Evolutionary conservation across 2,329 filamentous ascomycete genomes (phyloP).

Genomic region (Aspergillus pseudoglaucus): DNA sequence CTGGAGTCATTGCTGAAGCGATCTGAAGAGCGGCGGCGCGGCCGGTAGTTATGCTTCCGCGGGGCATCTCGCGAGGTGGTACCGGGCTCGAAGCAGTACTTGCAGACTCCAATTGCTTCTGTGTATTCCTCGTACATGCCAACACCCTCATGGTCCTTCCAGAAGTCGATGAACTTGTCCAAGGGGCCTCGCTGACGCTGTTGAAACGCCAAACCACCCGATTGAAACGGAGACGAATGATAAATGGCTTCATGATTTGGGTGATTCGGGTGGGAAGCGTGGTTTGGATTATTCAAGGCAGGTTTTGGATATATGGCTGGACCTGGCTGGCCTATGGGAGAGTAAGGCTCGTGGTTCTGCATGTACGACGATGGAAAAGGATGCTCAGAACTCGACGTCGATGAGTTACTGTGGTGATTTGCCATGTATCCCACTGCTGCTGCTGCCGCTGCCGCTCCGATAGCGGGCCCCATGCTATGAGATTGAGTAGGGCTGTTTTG

Average conservation of each 20-base stretch:
- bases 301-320: slow-evolving; percentile 8
- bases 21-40: slow-evolving; percentile 41
- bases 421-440: slow-evolving; percentile 38
- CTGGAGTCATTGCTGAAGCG: slow-evolving; percentile 38
- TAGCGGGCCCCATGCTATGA: slow-evolving; percentile 25
- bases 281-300: slow-evolving; percentile 15
- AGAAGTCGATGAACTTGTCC: slow-evolving; percentile 52
- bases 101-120: slow-evolving; percentile 60
- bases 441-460: slow-evolving; percentile 35
- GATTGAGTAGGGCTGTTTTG: slow-evolving; percentile 22
- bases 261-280: slow-evolving; percentile 30
- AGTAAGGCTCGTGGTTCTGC: neutral
- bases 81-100: slow-evolving; percentile 57
- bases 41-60: slow-evolving; percentile 52
- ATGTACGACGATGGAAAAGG: neutral
- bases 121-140: slow-evolving; percentile 62
- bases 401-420: slow-evolving; percentile 27
- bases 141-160: slow-evolving; percentile 59
- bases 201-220: slow-evolving; percentile 40
- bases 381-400: slow-evolving; percentile 23
- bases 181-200: slow-evolving; percentile 53
- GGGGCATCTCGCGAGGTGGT: slow-evolving; percentile 52
- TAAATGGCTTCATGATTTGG: slow-evolving; percentile 22
- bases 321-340: slow-evolving; percentile 3
- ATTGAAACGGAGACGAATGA: slow-evolving; percentile 20